phyloP scores from a whole-genome alignment of 805 yeast genomes.

The Zygotorulaspora sp. region DNA sequence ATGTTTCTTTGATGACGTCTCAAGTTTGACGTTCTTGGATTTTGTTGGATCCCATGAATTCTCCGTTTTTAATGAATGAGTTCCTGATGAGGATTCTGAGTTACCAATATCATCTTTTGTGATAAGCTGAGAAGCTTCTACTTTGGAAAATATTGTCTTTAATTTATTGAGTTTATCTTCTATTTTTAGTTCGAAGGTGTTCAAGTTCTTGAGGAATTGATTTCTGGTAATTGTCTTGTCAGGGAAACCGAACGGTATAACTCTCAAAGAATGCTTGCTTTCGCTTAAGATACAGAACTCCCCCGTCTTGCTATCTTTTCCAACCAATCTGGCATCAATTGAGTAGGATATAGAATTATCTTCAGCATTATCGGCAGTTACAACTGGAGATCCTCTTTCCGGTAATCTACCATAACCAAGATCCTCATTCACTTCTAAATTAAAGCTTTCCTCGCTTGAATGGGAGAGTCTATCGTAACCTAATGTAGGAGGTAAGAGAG shows the following conservation, averaged over 20 bases:
- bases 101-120: conserved; percentile 10
- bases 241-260: conserved; percentile 30
- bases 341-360: conserved; percentile 44
- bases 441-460: conserved; percentile 22
- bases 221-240: conserved; percentile 13
- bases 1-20: neutral
- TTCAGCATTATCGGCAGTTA: conserved; percentile 43
- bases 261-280: conserved; percentile 22
- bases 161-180: conserved; percentile 17
- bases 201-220: conserved; percentile 11
- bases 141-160: conserved; percentile 12
- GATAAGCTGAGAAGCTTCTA: conserved; percentile 15
- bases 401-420: conserved; percentile 54
- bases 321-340: conserved; percentile 53
- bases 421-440: conserved; percentile 33
- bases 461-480: conserved; percentile 35
- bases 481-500: conserved; percentile 39
- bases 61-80: neutral
- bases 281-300: conserved; percentile 21
- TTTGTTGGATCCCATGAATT: conserved; percentile 4
- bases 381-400: conserved; percentile 49
- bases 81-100: neutral
- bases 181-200: conserved; percentile 10
- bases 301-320: conserved; percentile 30
- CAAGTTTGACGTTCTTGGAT: conserved; percentile 2